phyloP scores from a whole-genome alignment of 2,329 filamentous ascomycete species.

The Apiospora pterosperma region DNA sequence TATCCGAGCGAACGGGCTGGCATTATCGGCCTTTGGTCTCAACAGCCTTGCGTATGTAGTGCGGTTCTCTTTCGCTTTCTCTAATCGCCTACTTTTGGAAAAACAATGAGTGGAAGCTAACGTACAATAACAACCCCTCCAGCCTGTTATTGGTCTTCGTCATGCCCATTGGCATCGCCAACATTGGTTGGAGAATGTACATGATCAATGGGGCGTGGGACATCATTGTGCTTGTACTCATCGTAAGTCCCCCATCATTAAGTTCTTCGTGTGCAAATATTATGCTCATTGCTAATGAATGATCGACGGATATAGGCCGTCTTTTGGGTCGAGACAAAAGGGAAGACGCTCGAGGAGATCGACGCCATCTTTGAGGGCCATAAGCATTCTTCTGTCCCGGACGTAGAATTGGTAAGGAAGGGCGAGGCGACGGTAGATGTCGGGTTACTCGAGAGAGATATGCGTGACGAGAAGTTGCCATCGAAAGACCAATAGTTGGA shows the following conservation, averaged over 20 bases:
- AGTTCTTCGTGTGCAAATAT: slow-evolving; percentile 17
- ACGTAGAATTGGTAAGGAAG: slow-evolving; percentile 3
- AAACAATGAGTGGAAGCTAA: neutral
- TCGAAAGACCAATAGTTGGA: neutral
- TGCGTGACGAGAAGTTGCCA: neutral
- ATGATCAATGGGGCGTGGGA: slow-evolving; percentile 21
- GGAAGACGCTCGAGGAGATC: slow-evolving; percentile 18
- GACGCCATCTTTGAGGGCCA: slow-evolving; percentile 12
- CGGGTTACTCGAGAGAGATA: slow-evolving; percentile 12
- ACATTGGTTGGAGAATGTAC: slow-evolving; percentile 20
- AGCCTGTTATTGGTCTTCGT: slow-evolving; percentile 23
- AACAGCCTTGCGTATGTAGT: slow-evolving; percentile 15
- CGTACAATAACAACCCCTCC: neutral
- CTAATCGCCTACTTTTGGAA: neutral
- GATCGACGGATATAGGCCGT: neutral
- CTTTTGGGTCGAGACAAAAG: slow-evolving; percentile 22
- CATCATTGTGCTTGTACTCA: slow-evolving; percentile 5
- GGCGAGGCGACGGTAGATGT: slow-evolving; percentile 19
- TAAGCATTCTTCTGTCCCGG: slow-evolving; percentile 8
- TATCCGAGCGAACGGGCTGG: slow-evolving; percentile 32
- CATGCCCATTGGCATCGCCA: slow-evolving; percentile 17
- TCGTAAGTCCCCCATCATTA: slow-evolving; percentile 20
- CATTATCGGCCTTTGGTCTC: slow-evolving; percentile 5
- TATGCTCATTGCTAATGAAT: neutral
- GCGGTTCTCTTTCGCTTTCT: slow-evolving; percentile 48